Evolutionary conservation across 345 rosid genomes (phyloP).

Genomic region (Boechera divaricarpa): DNA sequence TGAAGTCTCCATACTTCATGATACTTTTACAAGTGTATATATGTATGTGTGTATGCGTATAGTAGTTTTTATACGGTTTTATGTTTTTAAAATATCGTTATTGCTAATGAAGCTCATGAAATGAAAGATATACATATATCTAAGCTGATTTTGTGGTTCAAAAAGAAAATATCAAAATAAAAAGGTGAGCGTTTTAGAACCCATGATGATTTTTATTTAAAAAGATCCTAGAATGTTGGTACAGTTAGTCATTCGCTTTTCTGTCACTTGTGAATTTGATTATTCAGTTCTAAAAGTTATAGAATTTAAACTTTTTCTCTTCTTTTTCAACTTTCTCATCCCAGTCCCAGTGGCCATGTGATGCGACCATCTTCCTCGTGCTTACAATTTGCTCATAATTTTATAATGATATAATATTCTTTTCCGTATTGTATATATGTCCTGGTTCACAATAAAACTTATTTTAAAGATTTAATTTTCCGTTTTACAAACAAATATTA

Average conservation of each 20-base stretch:
- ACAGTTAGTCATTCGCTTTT: conserved; percentile 45
- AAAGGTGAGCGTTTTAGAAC: conserved; percentile 41
- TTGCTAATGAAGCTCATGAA: conserved; percentile 16
- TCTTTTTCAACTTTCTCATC: conserved; percentile 45
- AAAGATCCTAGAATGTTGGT: conserved; percentile 49
- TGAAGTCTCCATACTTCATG: not conserved
- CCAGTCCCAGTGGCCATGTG: conserved; percentile 48
- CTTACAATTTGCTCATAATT: conserved; percentile 25
- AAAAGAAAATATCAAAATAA: conserved; percentile 17
- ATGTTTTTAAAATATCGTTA: not conserved
- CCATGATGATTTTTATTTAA: conserved; percentile 34
- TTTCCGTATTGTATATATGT: conserved; percentile 5
- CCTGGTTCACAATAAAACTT: not conserved
- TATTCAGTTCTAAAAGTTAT: conserved; percentile 43
- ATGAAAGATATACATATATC: conserved; percentile 1
- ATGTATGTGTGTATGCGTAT: not conserved
- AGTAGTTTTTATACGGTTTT: not conserved
- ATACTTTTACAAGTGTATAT: not conserved
- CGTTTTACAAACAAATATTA: not conserved
- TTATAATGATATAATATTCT: not conserved
- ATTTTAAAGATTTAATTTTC: not conserved
- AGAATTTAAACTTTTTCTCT: conserved; percentile 31
- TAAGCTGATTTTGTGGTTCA: conserved; percentile 22
- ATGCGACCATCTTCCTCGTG: conserved; percentile 48
- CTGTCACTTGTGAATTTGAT: conserved; percentile 43